Base-by-base conservation (phyloP, 2,329 filamentous ascomycete species). In the Lecanicillium sp. region DNA sequence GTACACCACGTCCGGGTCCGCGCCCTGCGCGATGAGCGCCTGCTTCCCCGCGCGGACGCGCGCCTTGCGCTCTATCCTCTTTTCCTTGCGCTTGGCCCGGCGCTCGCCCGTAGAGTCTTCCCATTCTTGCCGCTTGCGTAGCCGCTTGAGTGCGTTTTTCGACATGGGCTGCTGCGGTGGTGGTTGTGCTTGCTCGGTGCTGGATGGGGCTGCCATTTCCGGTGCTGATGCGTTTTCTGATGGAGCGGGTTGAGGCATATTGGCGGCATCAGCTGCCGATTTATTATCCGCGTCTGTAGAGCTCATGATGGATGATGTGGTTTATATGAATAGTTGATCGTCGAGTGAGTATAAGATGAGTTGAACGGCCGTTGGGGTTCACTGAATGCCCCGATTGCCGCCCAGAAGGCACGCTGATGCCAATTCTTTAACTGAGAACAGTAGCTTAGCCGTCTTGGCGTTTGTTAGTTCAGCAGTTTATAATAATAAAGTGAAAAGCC, bases 131-230 rank as follows among this genome's bases (percentile, higher is more conserved):
- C 78, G 72, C 40, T 79, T 80, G 44, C 74, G 78, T 37, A 87
- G 67, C 54, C 87, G 90, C 62, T 94, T 95, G 44, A 83, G 66
- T 50, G 90, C 84, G 53, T 82, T 94, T 55, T 97, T 97, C 14
- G 90, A 95, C 37, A 96, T 46, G 17, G 50, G 48, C 41, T 28
- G 33, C 41, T 27, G 46, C 25, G 7, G 38, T 32, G 27, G 34
- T 5, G 15, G 36, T 36, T 30, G 46, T 11, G 36, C 10, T 10
- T 38, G 12, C 8, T 33, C n/a, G 5, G 33, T 27, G 27, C 34
- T 12, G 25, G 33, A 3, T 33, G 30, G 32, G 33, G 30, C 13
- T 32, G 13, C 28, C 15, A 9, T 31, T 29, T 33, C 30, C 14
- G 37, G 33, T 28, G 41, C 33, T 4, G 42, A 30, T 17, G 14